phyloP scores from a whole-genome alignment of 1,139 yeast species.

The Pichia sp. region DNA sequence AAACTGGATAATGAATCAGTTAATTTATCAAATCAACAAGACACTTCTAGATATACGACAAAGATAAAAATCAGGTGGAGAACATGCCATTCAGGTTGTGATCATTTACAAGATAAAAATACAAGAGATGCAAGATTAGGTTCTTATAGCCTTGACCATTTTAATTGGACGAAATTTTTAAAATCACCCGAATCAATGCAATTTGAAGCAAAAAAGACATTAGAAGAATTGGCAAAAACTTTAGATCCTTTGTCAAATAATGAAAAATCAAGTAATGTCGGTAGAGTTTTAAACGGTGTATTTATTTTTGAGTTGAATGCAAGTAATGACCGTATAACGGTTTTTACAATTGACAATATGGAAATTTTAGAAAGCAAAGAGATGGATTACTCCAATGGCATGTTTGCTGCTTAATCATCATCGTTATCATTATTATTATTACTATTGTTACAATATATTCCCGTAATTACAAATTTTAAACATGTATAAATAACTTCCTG shows the following conservation, averaged over 20 bases:
- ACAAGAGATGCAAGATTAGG: slow-evolving; percentile 25
- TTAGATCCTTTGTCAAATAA: slow-evolving; percentile 4
- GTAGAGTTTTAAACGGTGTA: slow-evolving; percentile 56
- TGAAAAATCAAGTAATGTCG: slow-evolving; percentile 26
- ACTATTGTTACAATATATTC: not conserved
- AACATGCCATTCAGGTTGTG: slow-evolving; percentile 50
- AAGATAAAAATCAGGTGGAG: slow-evolving; percentile 57
- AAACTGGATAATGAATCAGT: slow-evolving; percentile 13
- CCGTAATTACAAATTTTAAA: not conserved
- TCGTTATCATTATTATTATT: not conserved
- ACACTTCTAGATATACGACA: slow-evolving; percentile 40
- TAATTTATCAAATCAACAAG: slow-evolving; percentile 12
- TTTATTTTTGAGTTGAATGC: slow-evolving; percentile 69
- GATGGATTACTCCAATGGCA: slow-evolving; percentile 14
- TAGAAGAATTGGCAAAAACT: slow-evolving; percentile 12
- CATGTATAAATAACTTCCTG: not conserved
- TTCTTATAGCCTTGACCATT: slow-evolving; percentile 33
- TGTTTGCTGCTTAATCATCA: slow-evolving; percentile 14
- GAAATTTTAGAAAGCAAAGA: slow-evolving; percentile 50
- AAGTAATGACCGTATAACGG: slow-evolving; percentile 50
- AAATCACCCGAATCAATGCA: slow-evolving; percentile 15
- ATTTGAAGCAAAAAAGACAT: slow-evolving; percentile 12
- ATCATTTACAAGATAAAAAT: slow-evolving; percentile 32
- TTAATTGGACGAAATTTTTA: slow-evolving; percentile 18
- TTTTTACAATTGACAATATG: slow-evolving; percentile 74